Evolutionary conservation across 805 yeast species (phyloP), one percentile per base, ranked within the genome.

Genomic region (Saturnispora galanensis): DNA sequence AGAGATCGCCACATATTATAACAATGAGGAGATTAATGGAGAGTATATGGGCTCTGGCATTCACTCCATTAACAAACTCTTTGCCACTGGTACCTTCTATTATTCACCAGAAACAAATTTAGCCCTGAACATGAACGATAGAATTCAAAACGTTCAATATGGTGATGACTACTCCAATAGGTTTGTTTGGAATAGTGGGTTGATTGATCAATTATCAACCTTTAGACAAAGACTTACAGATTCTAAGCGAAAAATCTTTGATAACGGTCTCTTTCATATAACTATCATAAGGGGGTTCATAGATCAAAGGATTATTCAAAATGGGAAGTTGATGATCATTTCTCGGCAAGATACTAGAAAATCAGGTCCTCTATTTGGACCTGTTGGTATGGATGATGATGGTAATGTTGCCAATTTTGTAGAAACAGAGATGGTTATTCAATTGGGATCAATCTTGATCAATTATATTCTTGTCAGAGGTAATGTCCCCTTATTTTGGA

Each of bases 321-420:
- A 26, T 10, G 40, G 45, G 31, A 50, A 45, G 31, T 48, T 76
- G 32, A 73, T 80, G 0, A 62, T 76, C 10, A 70, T 76, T 10
- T 67, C 78, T 3, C 74, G 72, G 51, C 81, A 76, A 49, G 65
- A 71, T 29, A 71, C 78, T 47, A 55, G 56, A 29, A 71, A 70
- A 49, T 49, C 44, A 10, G 79, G 79, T 0, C 68, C 71, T 0
- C 56, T 75, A 15, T 75, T 74, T 54, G 81, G 81, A 1, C 75
- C 75, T 29, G 71, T 72, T 64, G 77, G 81, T 31, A 66, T 74
- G 52, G 81, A 76, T 53, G 81, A 76, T 48, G 71, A 71, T 35
- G 56, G 84, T 0, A 64, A 79, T 51, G 84, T 79, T 33, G 86
- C 87, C 3, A 74, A 75, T 51, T 74, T 64, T 52, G 73, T 68